Evolutionary conservation across 2,329 filamentous ascomycete species (phyloP), one percentile per base, ranked within the genome.

Genomic region (Neofusicoccum parvum): DNA sequence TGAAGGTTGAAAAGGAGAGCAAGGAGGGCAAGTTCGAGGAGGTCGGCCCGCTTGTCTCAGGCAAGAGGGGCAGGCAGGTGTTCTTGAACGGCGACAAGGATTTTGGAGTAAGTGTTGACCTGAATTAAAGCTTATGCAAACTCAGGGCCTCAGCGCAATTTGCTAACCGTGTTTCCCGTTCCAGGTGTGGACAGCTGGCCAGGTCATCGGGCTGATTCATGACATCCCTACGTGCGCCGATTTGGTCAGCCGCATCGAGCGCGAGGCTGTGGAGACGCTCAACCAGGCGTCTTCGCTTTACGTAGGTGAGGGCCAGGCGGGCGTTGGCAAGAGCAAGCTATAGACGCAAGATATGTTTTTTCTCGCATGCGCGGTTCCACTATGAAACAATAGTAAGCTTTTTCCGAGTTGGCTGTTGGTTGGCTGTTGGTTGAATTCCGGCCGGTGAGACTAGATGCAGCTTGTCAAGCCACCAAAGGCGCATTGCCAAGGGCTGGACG

Each of bases 101-200:
- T 73, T 92, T 87, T 76, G 95, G 95, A 64, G 94, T 94, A 85
- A 83, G 89, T 87, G 12, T 60, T 15, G 23, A 14, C 15, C 23
- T 14, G 27, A 12, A 10, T n/a, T 9, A n/a, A 23, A 56, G 36
- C 51, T 56, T 27, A 41, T 41, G 51, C 36, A 10, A 15, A 15
- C 50, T 37, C 36, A 11, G 20, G 11, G 17, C 37, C n/a, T n/a
- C 51, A 41, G 51, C 14, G 20, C 39, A 15, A 59, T 14, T 43
- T 15, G 23, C n/a, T 36, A 68, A 65, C 70, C 69, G 58, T 20
- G 10, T 34, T 45, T 43, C 23, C 5, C n/a, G 39, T 23, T n/a
- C 45, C 72, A 94, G 91, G 91, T 97, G 45, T 99, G 95, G 95
- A 98, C 95, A 20, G 93, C 94, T 9, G 95, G 95, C 11, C 94